Conservation (phyloP, 208 protist genomes). For the Vickermania ingenoplastis region DNA sequence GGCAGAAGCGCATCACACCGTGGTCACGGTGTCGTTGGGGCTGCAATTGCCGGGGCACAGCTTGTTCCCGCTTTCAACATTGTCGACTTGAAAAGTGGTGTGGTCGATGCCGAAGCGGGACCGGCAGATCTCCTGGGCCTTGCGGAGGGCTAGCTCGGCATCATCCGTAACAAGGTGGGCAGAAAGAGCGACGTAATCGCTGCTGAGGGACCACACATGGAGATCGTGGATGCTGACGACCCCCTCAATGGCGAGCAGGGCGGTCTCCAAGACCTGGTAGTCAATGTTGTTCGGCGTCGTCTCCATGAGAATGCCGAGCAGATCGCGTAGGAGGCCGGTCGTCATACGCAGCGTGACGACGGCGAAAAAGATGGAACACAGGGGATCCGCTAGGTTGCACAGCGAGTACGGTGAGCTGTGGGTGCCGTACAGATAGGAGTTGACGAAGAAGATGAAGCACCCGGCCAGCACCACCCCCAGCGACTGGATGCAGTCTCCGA, state of each 20-base stretch:
- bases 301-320: conserved; percentile 87
- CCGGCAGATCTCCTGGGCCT: conserved; percentile 51
- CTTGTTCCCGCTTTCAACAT: conserved; percentile 19
- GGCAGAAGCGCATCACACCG: too few species aligned
- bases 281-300: conserved; percentile 65
- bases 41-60: conserved; percentile 21
- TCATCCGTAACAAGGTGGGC: conserved; percentile 69
- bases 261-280: conserved; percentile 29
- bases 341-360: conserved; percentile 85
- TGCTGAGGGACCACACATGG: conserved; percentile 84
- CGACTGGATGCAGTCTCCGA: conserved; percentile 87
- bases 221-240: conserved; percentile 82
- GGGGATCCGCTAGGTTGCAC: conserved; percentile 84
- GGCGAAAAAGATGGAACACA: conserved; percentile 84
- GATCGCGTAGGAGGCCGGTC: conserved; percentile 38
- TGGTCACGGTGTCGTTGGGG: too few species aligned
- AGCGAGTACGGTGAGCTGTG: conserved; percentile 38
- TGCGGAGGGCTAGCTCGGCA: conserved; percentile 24
- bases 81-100: conserved; percentile 87
- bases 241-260: conserved; percentile 44
- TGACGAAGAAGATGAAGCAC: conserved; percentile 67
- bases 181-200: conserved; percentile 66
- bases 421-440: conserved; percentile 27
- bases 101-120: conserved; percentile 60
- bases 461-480: conserved; percentile 82